Base-by-base conservation (phyloP, 495 filamentous ascomycete species). In the Cercophora scortea region DNA sequence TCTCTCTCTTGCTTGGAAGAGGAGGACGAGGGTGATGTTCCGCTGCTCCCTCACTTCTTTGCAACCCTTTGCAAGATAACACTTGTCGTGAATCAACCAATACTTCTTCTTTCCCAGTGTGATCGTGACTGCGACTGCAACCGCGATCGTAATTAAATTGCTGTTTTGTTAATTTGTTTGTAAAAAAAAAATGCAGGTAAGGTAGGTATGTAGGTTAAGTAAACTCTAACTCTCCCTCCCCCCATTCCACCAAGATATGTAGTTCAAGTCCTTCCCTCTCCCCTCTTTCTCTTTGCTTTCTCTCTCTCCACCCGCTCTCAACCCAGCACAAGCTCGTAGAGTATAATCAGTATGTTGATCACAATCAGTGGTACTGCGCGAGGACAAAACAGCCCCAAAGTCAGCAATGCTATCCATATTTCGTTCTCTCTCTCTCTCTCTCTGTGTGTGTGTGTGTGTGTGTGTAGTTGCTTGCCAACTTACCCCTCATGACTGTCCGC, bases 401-500 rank as follows among this genome's bases (percentile, higher is more conserved):
- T 42, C n/a, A 52, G 16, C 40, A 10, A 18, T 33, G n/a, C 15
- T 7, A 13, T 12, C 18, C 38, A 2, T 12, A 2, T 41, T 5
- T 25, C 25, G 2, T 25, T 25, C 38, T 41, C 38, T 41, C 11
- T 16, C 12, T 41, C n/a, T 40, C 10, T 40, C 8, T 2, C 38
- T 40, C 38, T 2, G 38, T 40, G 25, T 15, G 8, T 40, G 38
- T 3, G 15, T 11, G 12, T 43, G 15, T 18, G 8, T 43, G 15
- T 18, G 8, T 10, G 16, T 11, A 32, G 15, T 25, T 11, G 45
- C 47, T 43, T 19, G 12, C 6, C 19, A 25, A 83, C 90, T 50
- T 80, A 97, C 92, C 90, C 74, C 93, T 83, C 89, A 95, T 95
- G 45, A 97, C 70, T 49, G 89, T 96, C 71, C 93, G 74, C 55